Evolutionary conservation across 257 asterid genomes (phyloP).

Genomic region (Nyctanthes arbortristis): DNA sequence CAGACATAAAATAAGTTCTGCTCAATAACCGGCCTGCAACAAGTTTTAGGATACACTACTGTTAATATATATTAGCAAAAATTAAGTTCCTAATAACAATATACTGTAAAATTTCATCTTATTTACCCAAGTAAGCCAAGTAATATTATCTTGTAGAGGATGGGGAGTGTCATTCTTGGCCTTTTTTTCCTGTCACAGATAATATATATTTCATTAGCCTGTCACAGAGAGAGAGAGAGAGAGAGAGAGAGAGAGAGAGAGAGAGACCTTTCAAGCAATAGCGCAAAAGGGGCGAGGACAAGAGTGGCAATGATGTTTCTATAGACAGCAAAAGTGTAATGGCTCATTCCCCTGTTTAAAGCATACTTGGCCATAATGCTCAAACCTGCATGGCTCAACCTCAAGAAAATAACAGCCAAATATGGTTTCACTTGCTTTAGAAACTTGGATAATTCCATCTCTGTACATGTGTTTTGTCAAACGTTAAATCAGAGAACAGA

Average conservation of each 20-base stretch:
- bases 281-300: constrained; percentile 53
- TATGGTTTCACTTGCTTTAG: constrained; percentile 45
- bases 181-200: constrained; percentile 56
- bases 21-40: constrained; percentile 68
- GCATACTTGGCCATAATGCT: constrained; percentile 55
- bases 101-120: background rate
- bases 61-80: too few species aligned
- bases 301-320: constrained; percentile 54
- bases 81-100: background rate
- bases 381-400: constrained; percentile 51
- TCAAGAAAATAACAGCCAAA: constrained; percentile 45
- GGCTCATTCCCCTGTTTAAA: constrained; percentile 61
- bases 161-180: constrained; percentile 52
- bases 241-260: background rate
- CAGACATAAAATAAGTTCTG: constrained; percentile 66
- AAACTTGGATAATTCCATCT: background rate
- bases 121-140: constrained; percentile 63
- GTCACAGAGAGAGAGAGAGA: too few species aligned
- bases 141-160: constrained; percentile 48
- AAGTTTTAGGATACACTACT: too few species aligned
- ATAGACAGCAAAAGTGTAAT: constrained; percentile 52
- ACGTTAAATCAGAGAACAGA: too few species aligned
- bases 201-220: background rate
- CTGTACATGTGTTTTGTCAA: too few species aligned
- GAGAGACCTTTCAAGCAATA: constrained; percentile 48